Percentiles rank a stretch among this genome's conserved stretches.
Conservation (phyloP, 2,329 filamentous ascomycete genomes). For the Uncinocarpus reesii region DNA sequence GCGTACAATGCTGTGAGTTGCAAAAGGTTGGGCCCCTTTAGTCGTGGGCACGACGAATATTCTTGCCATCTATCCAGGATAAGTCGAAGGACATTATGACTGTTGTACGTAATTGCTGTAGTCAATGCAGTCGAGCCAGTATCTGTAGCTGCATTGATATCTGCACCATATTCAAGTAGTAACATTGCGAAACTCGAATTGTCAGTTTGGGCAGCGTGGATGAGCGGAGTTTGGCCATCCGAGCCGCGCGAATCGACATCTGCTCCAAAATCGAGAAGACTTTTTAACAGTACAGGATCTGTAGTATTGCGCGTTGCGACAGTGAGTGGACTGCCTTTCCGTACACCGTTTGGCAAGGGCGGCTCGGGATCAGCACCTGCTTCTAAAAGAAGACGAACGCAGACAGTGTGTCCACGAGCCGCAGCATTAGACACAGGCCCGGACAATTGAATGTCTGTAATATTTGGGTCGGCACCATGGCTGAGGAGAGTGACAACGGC, state of each 20-base stretch:
- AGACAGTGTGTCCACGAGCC: conserved; percentile 17
- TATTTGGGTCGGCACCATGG: conserved; percentile 22
- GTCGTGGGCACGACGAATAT: conserved; percentile 27
- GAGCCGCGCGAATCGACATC: conserved; percentile 23
- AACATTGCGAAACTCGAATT: conserved; percentile 25
- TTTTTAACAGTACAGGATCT: conserved; percentile 24
- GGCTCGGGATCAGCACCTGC: conserved; percentile 24
- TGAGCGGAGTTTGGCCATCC: conserved; percentile 26
- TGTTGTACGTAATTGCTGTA: conserved; percentile 29
- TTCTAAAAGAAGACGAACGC: conserved; percentile 23
- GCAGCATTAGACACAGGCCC: conserved; percentile 20
- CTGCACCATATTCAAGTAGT: conserved; percentile 29
- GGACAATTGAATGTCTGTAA: conserved; percentile 20
- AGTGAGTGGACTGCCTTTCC: conserved; percentile 26
- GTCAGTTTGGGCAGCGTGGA: conserved; percentile 26
- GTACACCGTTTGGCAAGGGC: conserved; percentile 19
- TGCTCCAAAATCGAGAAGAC: conserved; percentile 26
- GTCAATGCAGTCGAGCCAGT: conserved; percentile 27
- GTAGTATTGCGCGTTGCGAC: conserved; percentile 25
- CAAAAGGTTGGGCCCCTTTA: conserved; percentile 23
- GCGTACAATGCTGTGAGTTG: conserved; percentile 24
- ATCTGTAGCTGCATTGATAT: conserved; percentile 25
- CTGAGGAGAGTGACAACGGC: conserved; percentile 19
- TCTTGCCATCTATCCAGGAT: conserved; percentile 30
- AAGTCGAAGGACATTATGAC: conserved; percentile 26